Evolutionary conservation across 1,284 basidiomycete genomes (phyloP).

Genomic region (Ceratobasidium papillatum): DNA sequence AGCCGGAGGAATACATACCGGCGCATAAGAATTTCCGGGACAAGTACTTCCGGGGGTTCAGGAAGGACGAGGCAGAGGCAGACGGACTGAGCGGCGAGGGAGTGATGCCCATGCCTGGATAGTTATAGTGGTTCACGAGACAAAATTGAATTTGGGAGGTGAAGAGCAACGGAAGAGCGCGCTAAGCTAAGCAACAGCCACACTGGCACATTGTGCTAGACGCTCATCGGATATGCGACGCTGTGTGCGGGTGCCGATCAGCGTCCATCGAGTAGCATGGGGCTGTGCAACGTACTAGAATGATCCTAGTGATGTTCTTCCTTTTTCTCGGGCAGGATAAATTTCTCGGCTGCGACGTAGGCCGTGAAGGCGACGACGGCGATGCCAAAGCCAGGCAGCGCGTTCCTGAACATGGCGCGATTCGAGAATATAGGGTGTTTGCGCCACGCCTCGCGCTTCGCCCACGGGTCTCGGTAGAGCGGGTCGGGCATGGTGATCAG

Average conservation of each 20-base stretch:
- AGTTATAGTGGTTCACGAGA: not conserved
- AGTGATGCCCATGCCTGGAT: not conserved
- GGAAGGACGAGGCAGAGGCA: slow-evolving; percentile 17
- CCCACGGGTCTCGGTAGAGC: slow-evolving; percentile 92
- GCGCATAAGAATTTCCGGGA: slow-evolving; percentile 81
- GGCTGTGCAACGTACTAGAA: not conserved
- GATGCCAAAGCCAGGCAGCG: slow-evolving; percentile 93
- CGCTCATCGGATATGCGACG: not conserved
- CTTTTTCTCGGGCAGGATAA: slow-evolving; percentile 33
- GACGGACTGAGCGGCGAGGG: not conserved
- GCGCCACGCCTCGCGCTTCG: slow-evolving; percentile 92
- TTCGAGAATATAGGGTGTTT: slow-evolving; percentile 87
- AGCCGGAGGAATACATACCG: slow-evolving; percentile 59
- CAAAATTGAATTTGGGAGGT: slow-evolving; percentile 3
- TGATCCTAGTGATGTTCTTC: slow-evolving; percentile 33
- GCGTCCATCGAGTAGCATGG: not conserved
- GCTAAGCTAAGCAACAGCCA: not conserved
- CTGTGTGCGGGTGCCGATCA: slow-evolving; percentile 10
- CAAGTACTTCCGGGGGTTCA: slow-evolving; percentile 84
- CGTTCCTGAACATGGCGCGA: slow-evolving; percentile 82
- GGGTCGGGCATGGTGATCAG: slow-evolving; percentile 56
- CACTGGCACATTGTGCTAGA: not conserved
- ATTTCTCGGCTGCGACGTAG: slow-evolving; percentile 85
- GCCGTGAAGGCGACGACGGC: slow-evolving; percentile 89
- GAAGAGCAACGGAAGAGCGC: slow-evolving; percentile 6